Percentiles rank a stretch among this genome's conserved stretches.
Evolutionary conservation across 2,329 filamentous ascomycete species (phyloP).

Genomic region (Simplicillium sp.): DNA sequence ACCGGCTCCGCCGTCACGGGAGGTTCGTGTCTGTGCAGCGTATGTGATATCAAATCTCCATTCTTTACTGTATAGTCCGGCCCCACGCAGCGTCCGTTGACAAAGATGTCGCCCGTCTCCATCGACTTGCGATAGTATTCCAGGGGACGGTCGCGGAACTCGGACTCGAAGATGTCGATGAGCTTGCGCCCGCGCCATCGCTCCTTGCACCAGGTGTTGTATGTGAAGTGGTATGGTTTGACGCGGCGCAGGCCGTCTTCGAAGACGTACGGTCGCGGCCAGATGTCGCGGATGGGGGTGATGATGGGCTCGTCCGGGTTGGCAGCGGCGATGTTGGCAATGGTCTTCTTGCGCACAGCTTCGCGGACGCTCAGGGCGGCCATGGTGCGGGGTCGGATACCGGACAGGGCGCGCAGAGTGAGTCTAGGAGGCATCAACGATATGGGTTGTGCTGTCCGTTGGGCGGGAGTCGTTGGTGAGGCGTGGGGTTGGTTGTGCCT

Average conservation of each 20-base stretch:
- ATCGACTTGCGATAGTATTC: conserved; percentile 88
- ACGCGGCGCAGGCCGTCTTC: conserved; percentile 78
- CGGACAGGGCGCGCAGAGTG: too few relatives aligned
- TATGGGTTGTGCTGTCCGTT: too few relatives aligned
- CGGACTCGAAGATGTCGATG: conserved; percentile 79
- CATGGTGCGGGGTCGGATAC: too few relatives aligned
- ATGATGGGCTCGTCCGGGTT: conserved; percentile 12
- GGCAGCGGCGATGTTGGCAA: conserved; percentile 10
- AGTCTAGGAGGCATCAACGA: too few relatives aligned
- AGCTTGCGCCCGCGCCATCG: conserved; percentile 78
- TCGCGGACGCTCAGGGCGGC: too few relatives aligned
- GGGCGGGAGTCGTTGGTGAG: too few relatives aligned
- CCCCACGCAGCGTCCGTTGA: conserved; percentile 66
- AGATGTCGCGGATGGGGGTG: conserved; percentile 26
- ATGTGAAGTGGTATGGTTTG: conserved; percentile 82
- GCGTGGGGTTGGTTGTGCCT: too few relatives aligned
- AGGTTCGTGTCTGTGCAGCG: conserved; percentile 89
- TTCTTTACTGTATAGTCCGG: conserved; percentile 70
- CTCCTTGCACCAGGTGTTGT: conserved; percentile 91
- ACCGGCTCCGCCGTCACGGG: conserved; percentile 78
- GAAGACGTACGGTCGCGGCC: conserved; percentile 66
- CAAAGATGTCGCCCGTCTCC: conserved; percentile 63
- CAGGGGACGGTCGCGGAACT: conserved; percentile 80
- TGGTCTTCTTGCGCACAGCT: conserved; percentile 2
- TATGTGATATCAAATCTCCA: conserved; percentile 86